Evolutionary conservation across 202 grass and related monocot genomes (phyloP).

Genomic region (Panicum virgatum): DNA sequence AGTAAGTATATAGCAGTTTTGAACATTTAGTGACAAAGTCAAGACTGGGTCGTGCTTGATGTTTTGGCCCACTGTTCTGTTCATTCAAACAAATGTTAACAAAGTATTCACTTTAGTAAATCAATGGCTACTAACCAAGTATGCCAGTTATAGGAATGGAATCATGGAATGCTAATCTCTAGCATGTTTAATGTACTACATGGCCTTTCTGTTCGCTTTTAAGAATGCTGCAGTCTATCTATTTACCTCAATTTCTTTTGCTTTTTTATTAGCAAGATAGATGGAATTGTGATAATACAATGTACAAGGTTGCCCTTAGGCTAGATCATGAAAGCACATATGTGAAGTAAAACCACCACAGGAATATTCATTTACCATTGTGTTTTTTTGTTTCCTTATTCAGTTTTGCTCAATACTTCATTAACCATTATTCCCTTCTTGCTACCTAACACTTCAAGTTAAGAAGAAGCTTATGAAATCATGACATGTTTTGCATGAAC

Average conservation of each 20-base stretch:
- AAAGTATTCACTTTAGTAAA: background rate
- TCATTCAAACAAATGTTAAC: background rate
- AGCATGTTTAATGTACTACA: slow-evolving; percentile 13
- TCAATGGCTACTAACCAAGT: background rate
- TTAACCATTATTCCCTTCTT: background rate
- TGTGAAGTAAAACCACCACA: background rate
- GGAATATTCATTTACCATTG: background rate
- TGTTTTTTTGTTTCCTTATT: slow-evolving; percentile 4
- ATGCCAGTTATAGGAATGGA: background rate
- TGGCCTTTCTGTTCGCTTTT: background rate
- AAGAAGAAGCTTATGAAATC: slow-evolving; percentile 29
- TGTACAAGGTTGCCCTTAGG: background rate
- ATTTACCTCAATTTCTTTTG: background rate
- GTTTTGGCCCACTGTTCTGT: slow-evolving; percentile 23
- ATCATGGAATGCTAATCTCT: slow-evolving; percentile 2
- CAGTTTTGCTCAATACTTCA: slow-evolving; percentile 23
- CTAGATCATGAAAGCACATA: slow-evolving; percentile 11
- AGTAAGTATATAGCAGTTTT: background rate
- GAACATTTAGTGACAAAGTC: background rate
- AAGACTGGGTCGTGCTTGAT: background rate
- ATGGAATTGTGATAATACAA: slow-evolving; percentile 17
- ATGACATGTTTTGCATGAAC: slow-evolving; percentile 13
- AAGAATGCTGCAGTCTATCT: background rate
- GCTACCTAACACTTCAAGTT: background rate
- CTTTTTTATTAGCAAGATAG: slow-evolving; percentile 15